Evolutionary conservation across 140 eudicot species (phyloP).

Genomic region (Cichorium intybus): DNA sequence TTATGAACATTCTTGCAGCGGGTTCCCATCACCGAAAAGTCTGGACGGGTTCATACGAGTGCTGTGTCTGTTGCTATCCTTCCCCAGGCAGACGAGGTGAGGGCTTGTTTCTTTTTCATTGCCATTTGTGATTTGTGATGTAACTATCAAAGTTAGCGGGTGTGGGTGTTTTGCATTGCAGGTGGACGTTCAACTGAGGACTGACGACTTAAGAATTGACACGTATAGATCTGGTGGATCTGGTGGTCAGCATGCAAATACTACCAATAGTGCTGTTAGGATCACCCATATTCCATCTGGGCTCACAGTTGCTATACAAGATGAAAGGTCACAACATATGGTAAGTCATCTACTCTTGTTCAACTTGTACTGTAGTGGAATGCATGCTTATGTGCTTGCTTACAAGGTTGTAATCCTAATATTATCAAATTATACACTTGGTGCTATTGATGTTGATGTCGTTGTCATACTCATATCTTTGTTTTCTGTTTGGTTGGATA

Average conservation of each 20-base stretch:
- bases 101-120: background rate
- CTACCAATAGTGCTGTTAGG: conserved; percentile 93
- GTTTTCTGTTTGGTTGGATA: conserved; percentile 28
- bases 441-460: no score
- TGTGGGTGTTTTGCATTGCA: no score
- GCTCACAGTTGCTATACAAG: conserved; percentile 84
- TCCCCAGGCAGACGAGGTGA: conserved; percentile 97
- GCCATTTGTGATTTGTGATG: background rate
- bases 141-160: conserved; percentile 6
- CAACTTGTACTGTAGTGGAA: no score
- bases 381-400: background rate
- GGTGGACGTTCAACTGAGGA: conserved; percentile 90
- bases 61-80: conserved; percentile 98
- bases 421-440: no score
- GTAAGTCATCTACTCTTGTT: conserved; percentile 25
- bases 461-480: background rate
- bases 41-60: conserved; percentile 96
- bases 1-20: conserved; percentile 46
- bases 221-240: conserved; percentile 98
- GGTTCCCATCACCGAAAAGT: conserved; percentile 92
- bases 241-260: conserved; percentile 96
- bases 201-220: conserved; percentile 83
- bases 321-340: conserved; percentile 95
- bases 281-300: conserved; percentile 85
- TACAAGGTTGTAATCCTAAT: no score